Evolutionary conservation across 1,284 basidiomycete genomes (phyloP), one percentile per base, ranked within the genome.

Genomic region (Ganoderma lucidum): DNA sequence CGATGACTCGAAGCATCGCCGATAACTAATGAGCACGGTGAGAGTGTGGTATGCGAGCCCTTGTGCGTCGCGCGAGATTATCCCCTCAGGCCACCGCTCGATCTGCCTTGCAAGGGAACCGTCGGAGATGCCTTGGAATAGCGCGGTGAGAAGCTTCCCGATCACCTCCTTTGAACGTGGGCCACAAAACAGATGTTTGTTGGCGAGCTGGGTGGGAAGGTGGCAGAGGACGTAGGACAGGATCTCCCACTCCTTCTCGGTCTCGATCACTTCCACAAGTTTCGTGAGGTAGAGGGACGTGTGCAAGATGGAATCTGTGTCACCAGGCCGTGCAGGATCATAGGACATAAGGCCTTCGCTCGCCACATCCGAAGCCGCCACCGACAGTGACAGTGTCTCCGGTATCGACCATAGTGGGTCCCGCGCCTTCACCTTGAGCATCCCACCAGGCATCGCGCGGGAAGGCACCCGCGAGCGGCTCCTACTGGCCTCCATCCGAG

Each of bases 171-270:
- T 86, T 14, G 94, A 92, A 64, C 90, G 90, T 0, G 93, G 94
- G 0, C 98, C 98, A 78, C 97, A 98, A 81, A 98, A 97, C 67
- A 98, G 88, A 78, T 99, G 96, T 81, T 98, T 99, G 87, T 99
- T 99, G 64, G 93, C 86, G 3, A 99, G 87, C 80, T 99, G 97
- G 28, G 91, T 86, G 0, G 98, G 97, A 1, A 99, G 86, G 80
- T 97, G 95, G 77, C 94, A 95, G 2, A 99, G 85, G 5, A 97
- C 85, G 77, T 98, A 99, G 3, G 96, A 96, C 17, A 99, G 85
- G 44, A 99, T 85, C 75, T 99, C 98, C 97, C 98, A 99, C 72
- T 94, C 95, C 61, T 84, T 88, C 77, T 96, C 96, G 48, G 83
- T 85, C 68, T 92, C 87, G 59, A 99, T 81, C 66, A 99, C 87